phyloP scores from a whole-genome alignment of 805 yeast species.

The Candida ipomoeae region DNA sequence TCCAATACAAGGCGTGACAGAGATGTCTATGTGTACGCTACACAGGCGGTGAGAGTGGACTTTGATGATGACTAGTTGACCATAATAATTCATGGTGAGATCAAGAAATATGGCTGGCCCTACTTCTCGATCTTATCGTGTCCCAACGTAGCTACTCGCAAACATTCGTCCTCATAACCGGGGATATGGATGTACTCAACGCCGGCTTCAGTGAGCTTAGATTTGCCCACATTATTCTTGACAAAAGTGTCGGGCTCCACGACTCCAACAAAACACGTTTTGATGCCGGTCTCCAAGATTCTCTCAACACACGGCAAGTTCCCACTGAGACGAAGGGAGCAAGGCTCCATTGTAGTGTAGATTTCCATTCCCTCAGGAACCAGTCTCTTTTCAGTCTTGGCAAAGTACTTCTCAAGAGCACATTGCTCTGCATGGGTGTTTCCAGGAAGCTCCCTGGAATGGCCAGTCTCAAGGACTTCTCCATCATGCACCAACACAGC shows the following conservation, averaged over 20 bases:
- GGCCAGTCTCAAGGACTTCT: constrained; percentile 71
- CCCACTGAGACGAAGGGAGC: constrained; percentile 84
- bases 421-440: constrained; percentile 98
- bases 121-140: constrained; percentile 36
- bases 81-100: background rate
- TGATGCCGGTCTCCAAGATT: constrained; percentile 54
- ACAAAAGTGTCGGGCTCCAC: constrained; percentile 88
- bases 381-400: constrained; percentile 27
- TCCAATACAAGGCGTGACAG: background rate
- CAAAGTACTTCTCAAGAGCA: constrained; percentile 73
- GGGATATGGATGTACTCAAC: constrained; percentile 76
- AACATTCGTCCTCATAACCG: constrained; percentile 72
- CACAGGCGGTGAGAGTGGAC: background rate
- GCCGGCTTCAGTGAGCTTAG: constrained; percentile 50
- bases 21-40: constrained; percentile 4
- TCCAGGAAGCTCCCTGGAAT: constrained; percentile 86
- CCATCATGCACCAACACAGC: constrained; percentile 68
- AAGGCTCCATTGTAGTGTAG: constrained; percentile 97
- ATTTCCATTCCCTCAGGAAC: constrained; percentile 76
- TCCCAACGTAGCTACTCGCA: constrained; percentile 69
- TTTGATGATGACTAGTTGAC: background rate
- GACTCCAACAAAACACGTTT: constrained; percentile 86
- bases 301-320: constrained; percentile 85
- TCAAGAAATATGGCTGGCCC: background rate
- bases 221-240: constrained; percentile 62